These are phyloP conservation scores for Didymella pomorum DNA, from an alignment of 2,329 filamentous ascomycete species.

Conservation along the genomic window DNA sequence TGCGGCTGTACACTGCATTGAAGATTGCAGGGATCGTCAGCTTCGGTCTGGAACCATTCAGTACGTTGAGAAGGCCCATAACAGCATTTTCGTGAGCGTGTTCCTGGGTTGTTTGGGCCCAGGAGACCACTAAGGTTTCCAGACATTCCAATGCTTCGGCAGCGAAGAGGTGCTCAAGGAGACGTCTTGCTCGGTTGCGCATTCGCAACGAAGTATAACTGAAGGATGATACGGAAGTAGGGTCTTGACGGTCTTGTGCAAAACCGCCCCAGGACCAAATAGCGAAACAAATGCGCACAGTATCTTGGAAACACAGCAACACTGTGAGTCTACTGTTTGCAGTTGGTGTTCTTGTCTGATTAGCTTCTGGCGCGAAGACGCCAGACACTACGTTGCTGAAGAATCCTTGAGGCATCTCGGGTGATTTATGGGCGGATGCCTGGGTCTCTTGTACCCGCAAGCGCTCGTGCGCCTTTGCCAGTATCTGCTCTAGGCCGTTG, in stretches of 20 bases:
- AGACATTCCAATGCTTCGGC: conserved; percentile 93
- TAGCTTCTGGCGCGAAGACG: conserved; percentile 81
- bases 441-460: conserved; percentile 78
- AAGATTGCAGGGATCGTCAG: conserved; percentile 93
- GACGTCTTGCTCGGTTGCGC: conserved; percentile 84
- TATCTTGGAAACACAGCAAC: conserved; percentile 94
- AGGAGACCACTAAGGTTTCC: conserved; percentile 87
- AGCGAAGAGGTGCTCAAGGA: conserved; percentile 91
- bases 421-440: conserved; percentile 73
- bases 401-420: conserved; percentile 84
- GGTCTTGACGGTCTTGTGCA: conserved; percentile 69
- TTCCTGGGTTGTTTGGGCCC: conserved; percentile 65
- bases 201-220: conserved; percentile 89
- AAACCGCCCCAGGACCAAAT: conserved; percentile 94
- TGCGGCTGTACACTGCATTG: conserved; percentile 94
- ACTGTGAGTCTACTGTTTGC: conserved; percentile 94
- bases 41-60: conserved; percentile 89
- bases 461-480: conserved; percentile 86
- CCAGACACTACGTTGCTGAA: conserved; percentile 95
- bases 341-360: conserved; percentile 80
- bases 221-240: conserved; percentile 79
- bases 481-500: conserved; percentile 90
- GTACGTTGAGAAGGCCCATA: conserved; percentile 85
- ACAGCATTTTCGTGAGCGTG: conserved; percentile 69
- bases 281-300: conserved; percentile 86